Evolutionary conservation across 441 rosid species (phyloP), one percentile per base, ranked within the genome.

Genomic region (Raphanus hybrid): DNA sequence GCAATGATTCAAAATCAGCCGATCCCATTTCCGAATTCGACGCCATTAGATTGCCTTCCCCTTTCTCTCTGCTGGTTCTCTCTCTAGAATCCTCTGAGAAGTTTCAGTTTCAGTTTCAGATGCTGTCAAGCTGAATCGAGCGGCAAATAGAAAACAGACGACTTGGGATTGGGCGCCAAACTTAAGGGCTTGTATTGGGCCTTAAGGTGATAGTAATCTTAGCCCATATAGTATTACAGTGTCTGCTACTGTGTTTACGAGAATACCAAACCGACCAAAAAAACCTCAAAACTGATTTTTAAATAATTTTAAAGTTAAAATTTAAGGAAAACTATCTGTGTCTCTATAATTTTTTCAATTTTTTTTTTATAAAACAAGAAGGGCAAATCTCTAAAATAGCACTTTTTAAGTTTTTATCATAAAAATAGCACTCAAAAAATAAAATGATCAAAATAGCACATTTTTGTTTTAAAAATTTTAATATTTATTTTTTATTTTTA

Each of bases 1-100:
- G 76, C 85, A 82, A 10, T 32, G 86, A 79, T 82, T 86, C 87
- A 66, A 81, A 84, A 35, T 90, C 92, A 57, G 77, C 45, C 32
- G 79, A 78, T 43, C 74, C 80, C 64, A 34, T 4, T 8, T 68
- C 73, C 48, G 78, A 73, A 69, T 12, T 58, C 64, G 83, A 80
- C 7, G 75, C 72, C 78, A 80, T 80, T 43, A 11, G 39, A n/a
- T 20, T 55, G 0, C 8, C 0, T 67, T 11, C 14, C 61, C 48
- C 3, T 20, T 15, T 16, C 12, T 63, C 70, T 15, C 54, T 35
- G 4, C 60, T 43, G 16, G 32, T 48, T 63, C 70, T 15, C 54
- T 35, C 32, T 4, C 61, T 45, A 15, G 18, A 41, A 41, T 41
- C 48, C 48, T 41, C 48, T 41, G 35, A 27, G 16, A 60, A 26